phyloP scores from a whole-genome alignment of 352 stramenopile species.

The Pythium coloratum region DNA sequence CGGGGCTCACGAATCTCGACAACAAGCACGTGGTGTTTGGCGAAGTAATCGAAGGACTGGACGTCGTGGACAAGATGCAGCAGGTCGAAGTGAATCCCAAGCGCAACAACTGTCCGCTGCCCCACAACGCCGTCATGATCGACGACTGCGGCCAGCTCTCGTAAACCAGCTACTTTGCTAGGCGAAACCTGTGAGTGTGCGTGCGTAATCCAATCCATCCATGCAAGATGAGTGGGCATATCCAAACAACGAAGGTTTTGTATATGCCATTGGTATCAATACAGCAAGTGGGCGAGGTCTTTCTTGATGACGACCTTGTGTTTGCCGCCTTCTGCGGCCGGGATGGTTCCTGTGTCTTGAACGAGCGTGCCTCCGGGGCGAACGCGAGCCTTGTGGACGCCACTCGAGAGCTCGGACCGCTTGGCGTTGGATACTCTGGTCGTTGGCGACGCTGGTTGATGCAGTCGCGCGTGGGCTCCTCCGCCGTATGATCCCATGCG shows the following conservation, averaged over 20 bases:
- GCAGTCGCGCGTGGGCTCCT: constrained; percentile 37
- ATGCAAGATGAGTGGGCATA: neutral
- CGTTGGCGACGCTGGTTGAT: constrained; percentile 36
- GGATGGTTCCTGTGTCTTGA: constrained; percentile 24
- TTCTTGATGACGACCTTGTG: constrained; percentile 67
- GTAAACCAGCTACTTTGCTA: neutral
- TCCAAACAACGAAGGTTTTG: neutral
- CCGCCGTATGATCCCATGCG: constrained; percentile 43
- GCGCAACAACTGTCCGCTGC: constrained; percentile 48
- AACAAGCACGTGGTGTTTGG: constrained; percentile 97
- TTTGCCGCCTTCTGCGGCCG: constrained; percentile 32
- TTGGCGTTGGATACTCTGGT: constrained; percentile 40
- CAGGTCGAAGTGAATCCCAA: constrained; percentile 52
- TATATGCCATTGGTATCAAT: constrained; percentile 31
- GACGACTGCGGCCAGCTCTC: constrained; percentile 64
- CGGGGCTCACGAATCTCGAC: constrained; percentile 76
- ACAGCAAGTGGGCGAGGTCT: constrained; percentile 63
- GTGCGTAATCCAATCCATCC: neutral
- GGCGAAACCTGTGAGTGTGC: neutral
- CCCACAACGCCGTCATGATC: constrained; percentile 60
- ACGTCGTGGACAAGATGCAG: constrained; percentile 74
- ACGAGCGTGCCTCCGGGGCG: constrained; percentile 35
- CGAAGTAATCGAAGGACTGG: constrained; percentile 83
- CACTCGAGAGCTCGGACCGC: constrained; percentile 50
- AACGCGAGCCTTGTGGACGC: constrained; percentile 54